Conservation (phyloP, 495 filamentous ascomycete genomes). For the Xylaria cubensis region DNA sequence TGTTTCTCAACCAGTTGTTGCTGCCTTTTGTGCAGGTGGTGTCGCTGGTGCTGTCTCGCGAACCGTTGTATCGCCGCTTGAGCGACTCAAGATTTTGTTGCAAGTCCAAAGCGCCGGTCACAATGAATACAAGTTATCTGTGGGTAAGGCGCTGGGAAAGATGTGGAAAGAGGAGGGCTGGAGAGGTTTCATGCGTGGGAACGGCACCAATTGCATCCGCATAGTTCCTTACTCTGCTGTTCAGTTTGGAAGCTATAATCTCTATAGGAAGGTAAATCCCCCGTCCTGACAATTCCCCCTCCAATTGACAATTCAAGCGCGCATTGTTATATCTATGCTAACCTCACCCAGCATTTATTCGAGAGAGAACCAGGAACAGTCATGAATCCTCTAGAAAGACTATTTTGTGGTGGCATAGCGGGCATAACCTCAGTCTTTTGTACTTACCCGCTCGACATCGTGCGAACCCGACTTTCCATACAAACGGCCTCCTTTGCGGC, state of each 20-base stretch:
- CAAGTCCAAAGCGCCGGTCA: conserved; percentile 93
- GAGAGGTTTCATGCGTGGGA: conserved; percentile 94
- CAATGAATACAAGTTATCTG: conserved; percentile 88
- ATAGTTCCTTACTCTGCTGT: conserved; percentile 98
- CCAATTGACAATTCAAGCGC: neutral
- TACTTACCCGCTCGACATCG: conserved; percentile 89
- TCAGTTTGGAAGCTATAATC: conserved; percentile 96
- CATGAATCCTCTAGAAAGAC: conserved; percentile 70
- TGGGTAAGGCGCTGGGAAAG: conserved; percentile 85
- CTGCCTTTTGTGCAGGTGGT: conserved; percentile 95
- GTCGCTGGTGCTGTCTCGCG: conserved; percentile 96
- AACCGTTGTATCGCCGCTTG: conserved; percentile 94
- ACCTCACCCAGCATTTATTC: conserved; percentile 64
- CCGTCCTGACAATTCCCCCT: neutral
- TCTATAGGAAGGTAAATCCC: conserved; percentile 84
- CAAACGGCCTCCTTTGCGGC: conserved; percentile 91
- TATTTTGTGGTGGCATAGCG: conserved; percentile 85
- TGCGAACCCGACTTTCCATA: conserved; percentile 92
- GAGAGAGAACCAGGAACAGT: conserved; percentile 73
- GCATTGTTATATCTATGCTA: conserved; percentile 5
- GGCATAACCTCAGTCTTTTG: conserved; percentile 90
- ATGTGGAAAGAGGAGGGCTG: conserved; percentile 98
- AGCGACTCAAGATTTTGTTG: conserved; percentile 95
- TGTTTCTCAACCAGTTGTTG: conserved; percentile 78
- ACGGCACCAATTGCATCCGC: conserved; percentile 96